These are phyloP conservation scores for Omphalotus olearius DNA, from an alignment of 1,284 basidiomycete genomes.

Conservation along the genomic window DNA sequence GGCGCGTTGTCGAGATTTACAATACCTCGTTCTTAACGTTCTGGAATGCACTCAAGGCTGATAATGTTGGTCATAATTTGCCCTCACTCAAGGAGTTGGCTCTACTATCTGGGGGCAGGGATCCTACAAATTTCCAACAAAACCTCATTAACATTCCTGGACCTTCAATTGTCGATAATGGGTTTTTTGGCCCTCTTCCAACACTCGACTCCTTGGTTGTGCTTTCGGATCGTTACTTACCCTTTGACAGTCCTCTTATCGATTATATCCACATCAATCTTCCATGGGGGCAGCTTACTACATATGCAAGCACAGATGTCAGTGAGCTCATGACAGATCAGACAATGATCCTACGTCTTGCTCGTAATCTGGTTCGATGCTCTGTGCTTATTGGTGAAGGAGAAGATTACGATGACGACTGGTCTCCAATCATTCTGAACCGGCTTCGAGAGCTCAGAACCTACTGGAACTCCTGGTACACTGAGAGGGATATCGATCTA, in stretches of 20 bases:
- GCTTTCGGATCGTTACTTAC: background rate
- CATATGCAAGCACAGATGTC: slow-evolving; percentile 4
- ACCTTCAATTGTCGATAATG: too few species aligned
- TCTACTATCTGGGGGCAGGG: background rate
- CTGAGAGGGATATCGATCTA: background rate
- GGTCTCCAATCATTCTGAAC: background rate
- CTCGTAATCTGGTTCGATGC: slow-evolving; percentile 6
- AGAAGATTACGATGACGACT: background rate
- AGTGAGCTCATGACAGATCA: background rate
- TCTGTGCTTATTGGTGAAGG: background rate
- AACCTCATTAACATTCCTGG: too few species aligned
- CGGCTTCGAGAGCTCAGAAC: background rate
- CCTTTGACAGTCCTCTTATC: background rate
- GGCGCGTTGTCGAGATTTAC: background rate
- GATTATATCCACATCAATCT: background rate
- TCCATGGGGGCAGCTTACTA: slow-evolving; percentile 7
- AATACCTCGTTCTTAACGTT: background rate
- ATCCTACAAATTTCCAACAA: too few species aligned
- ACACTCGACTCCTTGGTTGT: slow-evolving; percentile 1
- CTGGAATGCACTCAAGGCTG: background rate
- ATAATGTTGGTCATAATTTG: background rate
- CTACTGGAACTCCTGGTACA: background rate
- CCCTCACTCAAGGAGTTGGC: slow-evolving; percentile 2
- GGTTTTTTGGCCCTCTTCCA: too few species aligned
- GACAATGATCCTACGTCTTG: background rate